Evolutionary conservation across 2,329 filamentous ascomycete species (phyloP).

Genomic region (Aspergillus costaricaensis): DNA sequence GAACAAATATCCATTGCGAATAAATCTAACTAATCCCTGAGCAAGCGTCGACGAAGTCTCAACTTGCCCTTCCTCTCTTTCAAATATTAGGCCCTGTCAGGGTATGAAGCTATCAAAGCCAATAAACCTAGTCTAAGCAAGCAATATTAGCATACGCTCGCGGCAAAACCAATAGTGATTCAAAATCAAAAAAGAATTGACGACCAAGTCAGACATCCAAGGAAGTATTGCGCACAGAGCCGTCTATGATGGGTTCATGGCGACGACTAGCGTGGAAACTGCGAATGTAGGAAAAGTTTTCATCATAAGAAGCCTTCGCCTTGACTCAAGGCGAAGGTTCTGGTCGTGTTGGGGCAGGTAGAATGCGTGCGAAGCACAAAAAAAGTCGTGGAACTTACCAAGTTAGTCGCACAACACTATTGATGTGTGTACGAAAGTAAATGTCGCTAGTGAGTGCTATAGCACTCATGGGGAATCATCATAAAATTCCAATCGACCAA

Average conservation of each 20-base stretch:
- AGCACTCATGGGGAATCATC: conserved; percentile 1
- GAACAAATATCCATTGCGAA: not conserved
- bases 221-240: conserved; percentile 41
- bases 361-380: not conserved
- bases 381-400: conserved; percentile 4
- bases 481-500: conserved; percentile 9
- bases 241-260: conserved; percentile 39
- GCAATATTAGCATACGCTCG: conserved; percentile 10
- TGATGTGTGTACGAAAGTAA: too few species aligned
- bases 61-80: not conserved
- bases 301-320: conserved; percentile 37
- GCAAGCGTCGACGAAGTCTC: too few species aligned
- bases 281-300: conserved; percentile 47
- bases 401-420: not conserved
- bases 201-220: conserved; percentile 39
- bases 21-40: not conserved
- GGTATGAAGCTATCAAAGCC: not conserved
- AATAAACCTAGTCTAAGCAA: conserved; percentile 3
- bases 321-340: conserved; percentile 12
- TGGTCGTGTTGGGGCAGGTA: conserved; percentile 17
- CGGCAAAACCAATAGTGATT: conserved; percentile 18
- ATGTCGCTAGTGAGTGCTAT: not conserved
- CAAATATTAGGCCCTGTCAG: too few species aligned
- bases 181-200: conserved; percentile 3
- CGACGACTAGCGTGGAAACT: conserved; percentile 45